These are phyloP conservation scores for Ceratobasidium sp. DNA, from an alignment of 1,284 basidiomycete species.

Conservation along the genomic window DNA sequence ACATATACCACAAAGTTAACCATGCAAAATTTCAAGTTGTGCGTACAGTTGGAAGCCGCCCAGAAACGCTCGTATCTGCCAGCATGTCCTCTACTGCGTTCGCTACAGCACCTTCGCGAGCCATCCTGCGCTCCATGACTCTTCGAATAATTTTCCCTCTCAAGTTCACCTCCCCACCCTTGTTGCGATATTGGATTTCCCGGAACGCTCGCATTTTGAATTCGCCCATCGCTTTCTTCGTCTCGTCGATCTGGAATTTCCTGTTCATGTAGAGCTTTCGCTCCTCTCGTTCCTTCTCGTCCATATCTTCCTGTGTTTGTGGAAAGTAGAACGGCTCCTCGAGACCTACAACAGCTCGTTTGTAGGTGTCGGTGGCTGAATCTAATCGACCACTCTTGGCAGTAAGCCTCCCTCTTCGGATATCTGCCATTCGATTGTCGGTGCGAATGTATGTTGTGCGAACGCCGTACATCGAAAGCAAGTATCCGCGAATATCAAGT, in stretches of 20 bases:
- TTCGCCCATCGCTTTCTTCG: constrained; percentile 54
- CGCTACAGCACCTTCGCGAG: constrained; percentile 26
- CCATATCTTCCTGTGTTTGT: constrained; percentile 77
- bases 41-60: constrained; percentile 23
- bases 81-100: constrained; percentile 31
- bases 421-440: constrained; percentile 78
- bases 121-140: constrained; percentile 36
- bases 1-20: too few species aligned
- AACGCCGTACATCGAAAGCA: constrained; percentile 83
- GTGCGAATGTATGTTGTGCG: constrained; percentile 92
- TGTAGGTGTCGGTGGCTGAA: constrained; percentile 67
- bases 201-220: constrained; percentile 33
- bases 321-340: constrained; percentile 93
- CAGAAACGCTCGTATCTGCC: constrained; percentile 21
- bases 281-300: constrained; percentile 58
- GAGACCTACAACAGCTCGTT: constrained; percentile 87
- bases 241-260: constrained; percentile 59
- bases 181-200: constrained; percentile 4
- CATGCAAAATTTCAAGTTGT: constrained; percentile 15
- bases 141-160: constrained; percentile 33
- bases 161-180: neutral
- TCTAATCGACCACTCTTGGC: constrained; percentile 49
- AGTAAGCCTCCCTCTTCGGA: constrained; percentile 48
- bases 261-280: constrained; percentile 67
- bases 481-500: constrained; percentile 87